Percentiles rank a stretch among this genome's conserved stretches.
Conservation (phyloP, 208 protist genomes). For the Leishmania aethiopica region DNA sequence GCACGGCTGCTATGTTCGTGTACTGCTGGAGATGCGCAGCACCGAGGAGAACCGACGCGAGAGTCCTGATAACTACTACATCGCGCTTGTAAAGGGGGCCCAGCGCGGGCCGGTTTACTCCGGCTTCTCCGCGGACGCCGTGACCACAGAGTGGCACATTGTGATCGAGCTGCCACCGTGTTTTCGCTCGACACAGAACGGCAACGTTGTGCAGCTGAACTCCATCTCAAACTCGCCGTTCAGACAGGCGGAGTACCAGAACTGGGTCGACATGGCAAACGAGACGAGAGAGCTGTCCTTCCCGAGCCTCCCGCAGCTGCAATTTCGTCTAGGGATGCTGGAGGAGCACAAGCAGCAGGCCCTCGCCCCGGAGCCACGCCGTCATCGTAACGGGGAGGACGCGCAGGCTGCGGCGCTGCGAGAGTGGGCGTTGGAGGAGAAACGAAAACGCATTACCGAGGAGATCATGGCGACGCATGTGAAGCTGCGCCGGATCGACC, state of each 20-base stretch:
- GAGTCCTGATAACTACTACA: slow-evolving; percentile 87
- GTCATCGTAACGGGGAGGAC: slow-evolving; percentile 66
- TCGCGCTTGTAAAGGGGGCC: slow-evolving; percentile 85
- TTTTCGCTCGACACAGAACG: slow-evolving; percentile 84
- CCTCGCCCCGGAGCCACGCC: slow-evolving; percentile 47
- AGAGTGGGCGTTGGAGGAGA: slow-evolving; percentile 46
- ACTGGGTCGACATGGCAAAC: slow-evolving; percentile 75
- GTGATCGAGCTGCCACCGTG: slow-evolving; percentile 91
- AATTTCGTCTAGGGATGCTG: slow-evolving; percentile 85
- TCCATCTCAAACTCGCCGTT: slow-evolving; percentile 92
- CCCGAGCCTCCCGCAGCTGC: slow-evolving; percentile 71
- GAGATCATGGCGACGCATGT: slow-evolving; percentile 71
- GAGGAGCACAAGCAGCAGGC: slow-evolving; percentile 88
- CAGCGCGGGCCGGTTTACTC: slow-evolving; percentile 76
- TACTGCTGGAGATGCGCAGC: slow-evolving; percentile 90
- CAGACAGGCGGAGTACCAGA: slow-evolving; percentile 80
- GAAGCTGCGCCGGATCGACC: slow-evolving; percentile 58
- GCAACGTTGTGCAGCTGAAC: slow-evolving; percentile 91
- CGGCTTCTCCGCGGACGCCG: slow-evolving; percentile 86
- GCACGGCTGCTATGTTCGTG: slow-evolving; percentile 87
- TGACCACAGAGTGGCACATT: slow-evolving; percentile 87
- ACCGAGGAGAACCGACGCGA: slow-evolving; percentile 69
- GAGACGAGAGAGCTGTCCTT: slow-evolving; percentile 57
- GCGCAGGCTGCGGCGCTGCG: slow-evolving; percentile 37
- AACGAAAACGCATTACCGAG: slow-evolving; percentile 32